Evolutionary conservation across 805 yeast genomes (phyloP).

Genomic region (Starmerella riodocensis): DNA sequence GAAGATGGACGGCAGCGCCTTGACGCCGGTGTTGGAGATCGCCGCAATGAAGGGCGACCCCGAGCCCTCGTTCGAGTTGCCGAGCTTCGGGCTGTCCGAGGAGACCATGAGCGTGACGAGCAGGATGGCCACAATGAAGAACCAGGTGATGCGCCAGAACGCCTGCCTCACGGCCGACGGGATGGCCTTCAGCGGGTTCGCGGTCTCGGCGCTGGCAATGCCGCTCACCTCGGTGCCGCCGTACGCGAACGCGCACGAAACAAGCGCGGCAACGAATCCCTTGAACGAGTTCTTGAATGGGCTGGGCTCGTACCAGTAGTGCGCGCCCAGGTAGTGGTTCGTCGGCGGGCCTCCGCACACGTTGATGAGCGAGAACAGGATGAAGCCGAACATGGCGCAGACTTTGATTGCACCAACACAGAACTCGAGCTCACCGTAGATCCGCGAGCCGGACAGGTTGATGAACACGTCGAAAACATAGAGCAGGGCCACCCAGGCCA

Average conservation of each 20-base stretch:
- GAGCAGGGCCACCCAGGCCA: constrained; percentile 46
- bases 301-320: constrained; percentile 50
- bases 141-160: constrained; percentile 52
- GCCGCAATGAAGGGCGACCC: constrained; percentile 84
- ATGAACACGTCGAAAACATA: constrained; percentile 38
- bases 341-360: constrained; percentile 54
- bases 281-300: constrained; percentile 49
- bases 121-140: constrained; percentile 49
- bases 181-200: constrained; percentile 52
- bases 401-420: constrained; percentile 46
- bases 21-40: constrained; percentile 49
- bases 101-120: constrained; percentile 59
- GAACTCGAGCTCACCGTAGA: constrained; percentile 59
- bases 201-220: constrained; percentile 61
- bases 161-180: constrained; percentile 62
- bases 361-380: constrained; percentile 41
- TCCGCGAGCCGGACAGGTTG: constrained; percentile 44
- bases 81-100: constrained; percentile 39
- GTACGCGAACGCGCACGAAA: constrained; percentile 50
- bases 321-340: constrained; percentile 41
- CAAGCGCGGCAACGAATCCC: constrained; percentile 50
- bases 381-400: constrained; percentile 44
- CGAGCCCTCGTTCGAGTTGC: constrained; percentile 35
- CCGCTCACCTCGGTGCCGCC: constrained; percentile 61
- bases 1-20: constrained; percentile 57